Evolutionary conservation across 768 basidiomycete genomes (phyloP), one percentile per base, ranked within the genome.

Genomic region (Agrocybe praecox): DNA sequence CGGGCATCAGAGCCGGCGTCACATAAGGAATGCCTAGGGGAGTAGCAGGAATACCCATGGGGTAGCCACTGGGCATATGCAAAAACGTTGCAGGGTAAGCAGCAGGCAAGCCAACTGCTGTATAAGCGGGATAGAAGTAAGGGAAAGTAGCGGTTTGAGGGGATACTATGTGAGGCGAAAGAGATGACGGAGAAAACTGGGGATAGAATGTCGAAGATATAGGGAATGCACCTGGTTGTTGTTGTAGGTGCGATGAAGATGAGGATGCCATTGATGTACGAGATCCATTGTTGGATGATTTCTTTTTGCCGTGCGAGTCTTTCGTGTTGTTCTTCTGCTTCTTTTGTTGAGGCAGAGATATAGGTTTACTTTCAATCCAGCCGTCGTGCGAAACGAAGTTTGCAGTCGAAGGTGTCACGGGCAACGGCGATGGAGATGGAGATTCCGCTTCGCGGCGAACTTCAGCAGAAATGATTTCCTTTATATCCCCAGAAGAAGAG

Each of bases 361-460:
- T 49, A 1, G 63, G 26, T 29, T 50, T 59, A 55, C 68, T 68
- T 46, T 77, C 76, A n/a, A 76, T 70, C 77, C 77, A 79, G 4
- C 76, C 76, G 55, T 76, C 75, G 32, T 46, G 49, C 2, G 53
- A 43, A 11, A 40, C 33, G 15, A 43, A 46, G 19, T 23, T 51
- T 2, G 34, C 34, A 10, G 53, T 32, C 18, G 63, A 56, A 14
- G 61, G 59, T n/a, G 59, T 58, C 2, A 62, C 62, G 46, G 61
- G 63, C 29, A 2, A 26, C 24, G 69, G 55, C 2, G 68, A 69
- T 10, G 63, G 50, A 17, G 70, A 68, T 18, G 68, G 54, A 46
- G 49, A 55, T 17, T 40, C 52, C 32, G 49, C 40, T 44, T 12
- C 36, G 53, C 32, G 44, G 45, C 52, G 44, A 60, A 15, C 12